Evolutionary conservation across 2,329 filamentous ascomycete species (phyloP).

Genomic region (Lojkania enalia): DNA sequence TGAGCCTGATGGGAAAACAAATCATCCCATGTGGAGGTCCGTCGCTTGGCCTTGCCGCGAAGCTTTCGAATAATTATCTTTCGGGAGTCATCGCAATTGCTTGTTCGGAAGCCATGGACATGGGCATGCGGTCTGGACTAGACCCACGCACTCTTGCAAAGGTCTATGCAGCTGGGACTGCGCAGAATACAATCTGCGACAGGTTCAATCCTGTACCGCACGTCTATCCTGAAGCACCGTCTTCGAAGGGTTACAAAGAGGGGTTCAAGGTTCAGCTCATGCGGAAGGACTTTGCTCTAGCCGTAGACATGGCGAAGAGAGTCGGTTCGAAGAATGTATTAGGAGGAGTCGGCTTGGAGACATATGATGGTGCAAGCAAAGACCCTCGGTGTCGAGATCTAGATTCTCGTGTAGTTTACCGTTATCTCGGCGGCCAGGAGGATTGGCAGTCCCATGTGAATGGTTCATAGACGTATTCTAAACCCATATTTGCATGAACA

Average conservation of each 20-base stretch:
- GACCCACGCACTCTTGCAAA: conserved; percentile 58
- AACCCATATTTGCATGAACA: no score
- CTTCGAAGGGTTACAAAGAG: conserved; percentile 54
- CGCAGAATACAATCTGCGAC: conserved; percentile 57
- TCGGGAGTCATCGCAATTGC: conserved; percentile 63
- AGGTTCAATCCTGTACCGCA: conserved; percentile 57
- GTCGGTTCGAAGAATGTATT: conserved; percentile 56
- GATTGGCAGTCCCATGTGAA: conserved; percentile 47
- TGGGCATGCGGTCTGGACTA: conserved; percentile 62
- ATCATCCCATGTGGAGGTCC: conserved; percentile 61
- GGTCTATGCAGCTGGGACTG: conserved; percentile 57
- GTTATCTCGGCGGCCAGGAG: conserved; percentile 59
- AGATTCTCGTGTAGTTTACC: conserved; percentile 62
- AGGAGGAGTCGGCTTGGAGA: conserved; percentile 54
- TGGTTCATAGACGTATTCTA: conserved; percentile 16
- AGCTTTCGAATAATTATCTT: conserved; percentile 65
- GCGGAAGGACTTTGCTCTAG: conserved; percentile 62
- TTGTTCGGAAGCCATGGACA: conserved; percentile 61
- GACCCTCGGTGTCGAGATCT: conserved; percentile 57
- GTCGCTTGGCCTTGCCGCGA: conserved; percentile 60
- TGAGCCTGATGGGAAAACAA: conserved; percentile 57
- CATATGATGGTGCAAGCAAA: conserved; percentile 57
- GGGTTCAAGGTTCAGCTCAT: conserved; percentile 65
- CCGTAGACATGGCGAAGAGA: conserved; percentile 57
- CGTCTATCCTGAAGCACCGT: conserved; percentile 53